Conservation (phyloP, 129 eudicot species). For the Saussurea involucrata region DNA sequence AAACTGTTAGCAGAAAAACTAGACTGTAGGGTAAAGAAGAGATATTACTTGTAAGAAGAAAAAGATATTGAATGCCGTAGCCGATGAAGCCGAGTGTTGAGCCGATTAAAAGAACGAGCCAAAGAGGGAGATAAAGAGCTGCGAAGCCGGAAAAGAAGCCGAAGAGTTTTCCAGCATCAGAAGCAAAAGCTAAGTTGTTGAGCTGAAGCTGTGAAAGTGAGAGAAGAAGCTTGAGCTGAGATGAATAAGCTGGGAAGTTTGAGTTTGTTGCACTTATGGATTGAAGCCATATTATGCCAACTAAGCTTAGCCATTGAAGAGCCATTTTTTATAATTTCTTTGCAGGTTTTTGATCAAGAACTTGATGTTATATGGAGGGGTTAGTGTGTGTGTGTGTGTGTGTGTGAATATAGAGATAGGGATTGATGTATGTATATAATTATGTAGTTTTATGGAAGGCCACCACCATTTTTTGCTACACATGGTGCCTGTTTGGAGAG, state of each 20-base stretch:
- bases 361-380: slow-evolving; percentile 13
- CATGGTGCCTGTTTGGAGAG: slow-evolving; percentile 32
- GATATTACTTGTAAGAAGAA: slow-evolving; percentile 35
- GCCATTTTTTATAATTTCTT: slow-evolving; percentile 27
- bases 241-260: slow-evolving; percentile 83
- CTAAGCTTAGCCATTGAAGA: slow-evolving; percentile 78
- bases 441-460: slow-evolving; percentile 33
- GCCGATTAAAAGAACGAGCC: slow-evolving; percentile 77
- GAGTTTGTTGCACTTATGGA: slow-evolving; percentile 78
- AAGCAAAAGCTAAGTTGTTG: slow-evolving; percentile 88
- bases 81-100: slow-evolving; percentile 61
- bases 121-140: slow-evolving; percentile 61
- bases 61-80: slow-evolving; percentile 68
- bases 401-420: background rate
- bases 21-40: slow-evolving; percentile 45
- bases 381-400: background rate
- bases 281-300: slow-evolving; percentile 81
- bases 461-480: slow-evolving; percentile 30
- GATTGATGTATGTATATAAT: slow-evolving; percentile 5
- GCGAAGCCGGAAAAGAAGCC: slow-evolving; percentile 82
- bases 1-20: slow-evolving; percentile 56
- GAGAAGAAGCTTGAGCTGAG: slow-evolving; percentile 73
- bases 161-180: slow-evolving; percentile 84
- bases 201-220: slow-evolving; percentile 77
- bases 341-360: slow-evolving; percentile 15